phyloP scores from a whole-genome alignment of 352 stramenopile genomes.

The Phytopythium helicoides region DNA sequence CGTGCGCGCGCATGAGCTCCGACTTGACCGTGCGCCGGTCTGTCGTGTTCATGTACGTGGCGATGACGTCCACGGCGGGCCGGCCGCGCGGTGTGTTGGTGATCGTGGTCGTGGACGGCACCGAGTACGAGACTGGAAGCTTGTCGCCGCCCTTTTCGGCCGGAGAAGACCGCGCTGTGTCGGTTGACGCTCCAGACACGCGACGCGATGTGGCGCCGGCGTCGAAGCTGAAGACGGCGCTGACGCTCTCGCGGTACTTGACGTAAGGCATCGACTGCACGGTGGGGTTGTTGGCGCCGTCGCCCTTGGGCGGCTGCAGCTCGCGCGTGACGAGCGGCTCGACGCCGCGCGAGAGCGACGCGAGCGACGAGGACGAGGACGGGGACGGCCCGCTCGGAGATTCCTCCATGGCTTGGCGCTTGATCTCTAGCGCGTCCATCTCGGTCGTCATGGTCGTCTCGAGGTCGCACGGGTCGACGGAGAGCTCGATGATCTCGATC shows the following conservation, averaged over 20 bases:
- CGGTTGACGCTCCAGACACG: slow-evolving; percentile 42
- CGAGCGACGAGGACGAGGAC: slow-evolving; percentile 1
- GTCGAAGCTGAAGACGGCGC: slow-evolving; percentile 57
- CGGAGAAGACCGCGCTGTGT: slow-evolving; percentile 31
- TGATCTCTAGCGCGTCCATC: slow-evolving; percentile 8
- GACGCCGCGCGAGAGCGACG: slow-evolving; percentile 10
- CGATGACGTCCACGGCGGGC: slow-evolving; percentile 80
- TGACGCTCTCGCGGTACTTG: slow-evolving; percentile 53
- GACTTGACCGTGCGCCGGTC: slow-evolving; percentile 76
- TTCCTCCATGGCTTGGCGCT: slow-evolving; percentile 3
- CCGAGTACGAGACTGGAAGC: slow-evolving; percentile 69
- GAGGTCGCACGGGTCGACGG: slow-evolving; percentile 21
- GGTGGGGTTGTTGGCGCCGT: slow-evolving; percentile 15
- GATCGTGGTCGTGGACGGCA: slow-evolving; percentile 51
- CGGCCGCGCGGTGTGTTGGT: slow-evolving; percentile 67
- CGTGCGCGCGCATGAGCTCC: slow-evolving; percentile 72
- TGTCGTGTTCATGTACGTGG: slow-evolving; percentile 89
- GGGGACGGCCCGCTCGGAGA: slow-evolving; percentile 3
- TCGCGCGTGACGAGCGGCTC: slow-evolving; percentile 6
- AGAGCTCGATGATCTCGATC: slow-evolving; percentile 8
- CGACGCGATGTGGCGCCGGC: slow-evolving; percentile 29
- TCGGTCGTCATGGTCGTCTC: slow-evolving; percentile 29
- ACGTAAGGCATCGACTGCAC: slow-evolving; percentile 74
- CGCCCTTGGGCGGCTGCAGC: slow-evolving; percentile 2
- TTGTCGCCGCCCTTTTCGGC: slow-evolving; percentile 28